A percentile compares a stretch with the other conserved stretches of the same genome.
phyloP scores from a whole-genome alignment of 2,329 filamentous ascomycete genomes.

The Exophiala mesophila region DNA sequence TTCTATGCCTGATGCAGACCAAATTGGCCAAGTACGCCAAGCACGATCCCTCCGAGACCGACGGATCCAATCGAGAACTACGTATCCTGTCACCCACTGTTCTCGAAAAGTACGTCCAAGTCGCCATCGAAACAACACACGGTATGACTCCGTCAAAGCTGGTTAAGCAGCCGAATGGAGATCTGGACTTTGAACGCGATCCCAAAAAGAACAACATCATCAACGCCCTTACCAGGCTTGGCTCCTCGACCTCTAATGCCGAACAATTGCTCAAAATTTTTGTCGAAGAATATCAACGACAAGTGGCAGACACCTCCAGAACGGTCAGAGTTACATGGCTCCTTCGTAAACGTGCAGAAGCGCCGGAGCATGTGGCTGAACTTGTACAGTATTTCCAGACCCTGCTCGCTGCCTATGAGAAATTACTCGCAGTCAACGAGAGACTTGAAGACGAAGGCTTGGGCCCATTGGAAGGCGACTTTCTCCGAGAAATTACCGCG shows the following conservation, averaged over 20 bases:
- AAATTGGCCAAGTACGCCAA: constrained; percentile 10
- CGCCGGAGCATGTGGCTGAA: constrained; percentile 18
- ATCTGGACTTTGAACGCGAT: constrained; percentile 24
- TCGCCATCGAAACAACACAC: constrained; percentile 24
- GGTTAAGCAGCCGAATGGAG: constrained; percentile 18
- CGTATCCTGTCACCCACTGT: constrained; percentile 22
- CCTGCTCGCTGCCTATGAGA: constrained; percentile 33
- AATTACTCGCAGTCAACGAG: constrained; percentile 26
- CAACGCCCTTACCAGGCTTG: constrained; percentile 18
- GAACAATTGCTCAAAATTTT: constrained; percentile 20
- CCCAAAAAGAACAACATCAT: constrained; percentile 23
- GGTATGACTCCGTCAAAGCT: constrained; percentile 18
- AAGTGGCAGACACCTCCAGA: constrained; percentile 11
- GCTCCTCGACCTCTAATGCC: constrained; percentile 14
- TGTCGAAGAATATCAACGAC: constrained; percentile 19
- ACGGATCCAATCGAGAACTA: not conserved
- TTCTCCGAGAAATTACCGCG: constrained; percentile 14
- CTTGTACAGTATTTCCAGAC: constrained; percentile 27
- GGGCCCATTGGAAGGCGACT: constrained; percentile 18
- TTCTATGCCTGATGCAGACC: constrained; percentile 60
- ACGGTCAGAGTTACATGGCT: constrained; percentile 14
- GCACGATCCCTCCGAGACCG: not conserved
- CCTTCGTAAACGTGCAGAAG: constrained; percentile 14
- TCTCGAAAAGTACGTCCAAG: constrained; percentile 22
- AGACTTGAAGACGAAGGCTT: constrained; percentile 21